Evolutionary conservation across 768 basidiomycete genomes (phyloP), one percentile per base, ranked within the genome.

Genomic region (Collybiopsis luxurians): DNA sequence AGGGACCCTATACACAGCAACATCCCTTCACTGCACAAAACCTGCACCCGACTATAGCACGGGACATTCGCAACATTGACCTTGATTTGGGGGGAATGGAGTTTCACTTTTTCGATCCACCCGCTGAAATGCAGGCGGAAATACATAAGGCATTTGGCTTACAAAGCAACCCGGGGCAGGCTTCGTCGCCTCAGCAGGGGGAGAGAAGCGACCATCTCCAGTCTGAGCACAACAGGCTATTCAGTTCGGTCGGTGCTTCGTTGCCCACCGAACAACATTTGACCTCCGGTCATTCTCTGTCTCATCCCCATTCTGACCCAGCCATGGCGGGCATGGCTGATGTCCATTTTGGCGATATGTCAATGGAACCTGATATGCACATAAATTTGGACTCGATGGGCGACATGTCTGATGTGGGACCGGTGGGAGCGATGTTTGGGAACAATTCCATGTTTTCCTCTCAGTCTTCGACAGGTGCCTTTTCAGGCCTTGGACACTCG

Each of bases 1-100:
- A 31, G 6, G 11, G 17, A 48, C 27, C 46, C 11, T 40, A 26
- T 13, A n/a, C 40, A 30, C n/a, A 17, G 10, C 52, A 55, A 48
- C 53, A 53, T 21, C 60, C 21, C 12, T 31, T 23, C 45, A 42
- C 23, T 56, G 45, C 57, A 36, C 56, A 66, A 49, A 60, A 62
- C 53, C 70, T 82, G 59, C 82, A 85, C 61, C 77, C 81, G 2
- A 75, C 75, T 15, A 80, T 88, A 58, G 76, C 77, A 57, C 77
- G 80, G 43, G 85, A 86, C 60, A 68, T 85, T 73, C 73, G 73
- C 53, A 74, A 79, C 26, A 68, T 74, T 4, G 43, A 53, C 26
- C n/a, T 53, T 21, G 40, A 54, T 11, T n/a, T 54, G 53, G 43
- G 43, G 6, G 53, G 42, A n/a, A 4, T 45, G 4, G 53, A 54